A percentile compares a stretch with the other conserved stretches of the same genome.
phyloP scores from a whole-genome alignment of 306 rosid genomes.

The Fragaria ananassa region DNA sequence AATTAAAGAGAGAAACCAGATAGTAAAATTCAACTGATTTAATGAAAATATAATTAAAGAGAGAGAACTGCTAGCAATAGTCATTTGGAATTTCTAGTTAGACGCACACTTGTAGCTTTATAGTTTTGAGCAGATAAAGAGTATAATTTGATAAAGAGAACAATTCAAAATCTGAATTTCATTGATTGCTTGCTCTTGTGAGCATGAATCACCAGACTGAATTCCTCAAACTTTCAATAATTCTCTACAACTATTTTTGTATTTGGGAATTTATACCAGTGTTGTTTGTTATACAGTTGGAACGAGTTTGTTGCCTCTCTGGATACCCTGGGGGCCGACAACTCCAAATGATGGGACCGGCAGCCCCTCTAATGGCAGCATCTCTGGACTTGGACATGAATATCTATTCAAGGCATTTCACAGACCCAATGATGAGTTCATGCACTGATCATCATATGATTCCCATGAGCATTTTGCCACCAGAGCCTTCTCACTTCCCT shows the following conservation, averaged over 20 bases:
- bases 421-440: conserved; percentile 41
- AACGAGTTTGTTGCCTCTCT: conserved; percentile 66
- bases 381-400: conserved; percentile 83
- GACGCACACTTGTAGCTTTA: not conserved
- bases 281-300: conserved; percentile 43
- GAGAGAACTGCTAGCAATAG: not conserved
- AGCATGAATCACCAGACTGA: not conserved
- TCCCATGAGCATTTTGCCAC: conserved; percentile 58
- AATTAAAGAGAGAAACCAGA: not conserved
- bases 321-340: conserved; percentile 52
- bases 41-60: not conserved
- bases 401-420: conserved; percentile 69
- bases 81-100: not conserved
- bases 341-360: conserved; percentile 46
- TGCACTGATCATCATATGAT: conserved; percentile 54
- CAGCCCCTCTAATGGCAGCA: conserved; percentile 42
- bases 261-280: not conserved
- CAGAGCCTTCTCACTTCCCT: conserved; percentile 43
- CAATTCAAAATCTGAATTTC: not conserved
- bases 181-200: not conserved
- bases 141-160: too few relatives aligned
- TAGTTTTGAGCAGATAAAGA: not conserved
- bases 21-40: not conserved
- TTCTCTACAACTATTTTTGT: not conserved
- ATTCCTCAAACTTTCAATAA: not conserved